Conservation (phyloP, 306 rosid species). For the Cucurbita moschata region DNA sequence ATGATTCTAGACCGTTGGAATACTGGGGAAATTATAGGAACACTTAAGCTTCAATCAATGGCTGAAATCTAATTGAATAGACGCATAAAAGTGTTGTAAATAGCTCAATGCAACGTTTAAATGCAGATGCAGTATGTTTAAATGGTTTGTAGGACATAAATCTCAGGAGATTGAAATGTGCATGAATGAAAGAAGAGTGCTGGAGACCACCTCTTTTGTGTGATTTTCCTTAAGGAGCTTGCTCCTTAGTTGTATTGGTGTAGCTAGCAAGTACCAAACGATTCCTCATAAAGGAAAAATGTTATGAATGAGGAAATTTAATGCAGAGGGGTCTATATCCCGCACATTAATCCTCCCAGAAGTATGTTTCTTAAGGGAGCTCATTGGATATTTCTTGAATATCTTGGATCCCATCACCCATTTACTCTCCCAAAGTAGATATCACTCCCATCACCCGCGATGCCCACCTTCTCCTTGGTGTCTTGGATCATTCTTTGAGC, state of each 20-base stretch:
- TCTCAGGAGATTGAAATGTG: background rate
- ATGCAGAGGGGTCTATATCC: too few relatives aligned
- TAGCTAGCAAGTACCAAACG: background rate
- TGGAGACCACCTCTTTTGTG: background rate
- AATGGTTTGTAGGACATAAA: background rate
- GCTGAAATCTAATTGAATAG: background rate
- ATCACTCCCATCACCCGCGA: too few relatives aligned
- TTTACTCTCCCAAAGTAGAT: too few relatives aligned
- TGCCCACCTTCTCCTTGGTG: too few relatives aligned
- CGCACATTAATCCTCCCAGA: too few relatives aligned
- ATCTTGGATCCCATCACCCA: too few relatives aligned
- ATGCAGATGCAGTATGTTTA: background rate
- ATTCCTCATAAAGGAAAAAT: background rate
- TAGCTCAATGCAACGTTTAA: background rate
- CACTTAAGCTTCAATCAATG: background rate
- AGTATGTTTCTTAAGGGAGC: too few relatives aligned
- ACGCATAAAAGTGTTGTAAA: background rate
- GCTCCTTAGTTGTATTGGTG: background rate
- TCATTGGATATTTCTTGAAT: too few relatives aligned
- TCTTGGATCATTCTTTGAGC: too few relatives aligned
- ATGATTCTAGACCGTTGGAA: background rate
- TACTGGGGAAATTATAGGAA: background rate
- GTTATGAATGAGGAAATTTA: too few relatives aligned
- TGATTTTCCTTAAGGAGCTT: background rate
- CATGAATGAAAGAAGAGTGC: background rate